These are phyloP conservation scores for Coprinellus micaceus DNA, from an alignment of 768 basidiomycete genomes.

Conservation along the genomic window DNA sequence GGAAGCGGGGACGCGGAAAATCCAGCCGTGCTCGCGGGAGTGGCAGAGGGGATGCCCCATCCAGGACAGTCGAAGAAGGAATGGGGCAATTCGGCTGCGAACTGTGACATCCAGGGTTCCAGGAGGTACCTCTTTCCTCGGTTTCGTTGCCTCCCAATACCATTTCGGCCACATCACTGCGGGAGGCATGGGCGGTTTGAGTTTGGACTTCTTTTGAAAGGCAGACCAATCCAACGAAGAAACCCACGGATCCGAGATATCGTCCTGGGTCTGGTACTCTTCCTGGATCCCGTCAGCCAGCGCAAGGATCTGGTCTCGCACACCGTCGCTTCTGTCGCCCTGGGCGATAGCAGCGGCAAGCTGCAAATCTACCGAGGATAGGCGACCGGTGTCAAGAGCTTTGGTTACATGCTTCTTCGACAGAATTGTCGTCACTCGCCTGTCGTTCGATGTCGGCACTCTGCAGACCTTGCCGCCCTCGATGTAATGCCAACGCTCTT, in stretches of 20 bases:
- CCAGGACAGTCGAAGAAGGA: constrained; percentile 88
- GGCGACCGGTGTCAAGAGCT: constrained; percentile 38
- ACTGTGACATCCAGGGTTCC: constrained; percentile 84
- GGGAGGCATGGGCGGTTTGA: constrained; percentile 38
- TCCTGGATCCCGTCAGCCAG: constrained; percentile 38
- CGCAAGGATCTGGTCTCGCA: constrained; percentile 33
- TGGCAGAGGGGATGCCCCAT: constrained; percentile 78
- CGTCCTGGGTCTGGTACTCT: constrained; percentile 14
- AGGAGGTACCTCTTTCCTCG: constrained; percentile 60
- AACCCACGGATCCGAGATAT: constrained; percentile 49
- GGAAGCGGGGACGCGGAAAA: constrained; percentile 67
- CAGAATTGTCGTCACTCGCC: constrained; percentile 41
- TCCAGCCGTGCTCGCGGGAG: constrained; percentile 89
- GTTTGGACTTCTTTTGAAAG: constrained; percentile 31
- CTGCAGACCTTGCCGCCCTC: constrained; percentile 28
- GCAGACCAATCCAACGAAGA: constrained; percentile 66
- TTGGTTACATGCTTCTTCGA: constrained; percentile 43
- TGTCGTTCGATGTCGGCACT: constrained; percentile 44
- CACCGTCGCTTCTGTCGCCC: constrained; percentile 34
- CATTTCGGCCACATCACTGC: constrained; percentile 87
- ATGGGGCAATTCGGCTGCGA: constrained; percentile 75
- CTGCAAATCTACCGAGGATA: constrained; percentile 38
- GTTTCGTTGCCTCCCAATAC: constrained; percentile 88
- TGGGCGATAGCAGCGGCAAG: constrained; percentile 46
- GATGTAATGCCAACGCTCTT: constrained; percentile 69